Conservation (phyloP, 2,329 filamentous ascomycete species). For the Penicillium freii region DNA sequence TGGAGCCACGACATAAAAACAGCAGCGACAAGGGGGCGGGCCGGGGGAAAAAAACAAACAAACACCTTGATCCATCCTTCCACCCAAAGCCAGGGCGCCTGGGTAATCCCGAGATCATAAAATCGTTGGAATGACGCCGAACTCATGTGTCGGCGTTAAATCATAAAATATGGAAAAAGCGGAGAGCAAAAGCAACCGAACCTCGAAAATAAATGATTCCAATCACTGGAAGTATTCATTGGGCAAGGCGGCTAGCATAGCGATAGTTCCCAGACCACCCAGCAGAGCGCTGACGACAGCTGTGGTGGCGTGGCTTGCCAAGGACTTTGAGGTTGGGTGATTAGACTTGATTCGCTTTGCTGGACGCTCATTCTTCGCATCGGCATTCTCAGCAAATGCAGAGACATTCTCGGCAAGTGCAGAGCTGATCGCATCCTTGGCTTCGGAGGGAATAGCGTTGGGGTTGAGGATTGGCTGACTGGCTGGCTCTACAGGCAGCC, state of each 20-base stretch:
- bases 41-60: neutral
- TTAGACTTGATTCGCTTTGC: slow-evolving; percentile 31
- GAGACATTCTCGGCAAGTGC: slow-evolving; percentile 14
- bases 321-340: slow-evolving; percentile 15
- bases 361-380: slow-evolving; percentile 20
- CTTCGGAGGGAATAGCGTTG: slow-evolving; percentile 9
- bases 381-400: slow-evolving; percentile 9
- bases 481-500: slow-evolving; percentile 8
- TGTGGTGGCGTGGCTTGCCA: slow-evolving; percentile 41
- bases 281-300: slow-evolving; percentile 42
- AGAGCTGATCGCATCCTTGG: slow-evolving; percentile 11
- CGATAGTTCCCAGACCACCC: slow-evolving; percentile 43
- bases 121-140: slow-evolving; percentile 6
- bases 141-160: neutral
- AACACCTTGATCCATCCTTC: neutral
- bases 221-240: slow-evolving; percentile 42
- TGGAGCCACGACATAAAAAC: neutral
- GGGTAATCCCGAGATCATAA: slow-evolving; percentile 4
- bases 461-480: slow-evolving; percentile 17
- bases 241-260: slow-evolving; percentile 43
- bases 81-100: slow-evolving; percentile 4
- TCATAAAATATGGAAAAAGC: neutral
- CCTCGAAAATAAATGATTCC: neutral
- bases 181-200: neutral
- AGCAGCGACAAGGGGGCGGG: neutral